phyloP scores from a whole-genome alignment of 352 stramenopile genomes.

The Phytophthora cactorum region DNA sequence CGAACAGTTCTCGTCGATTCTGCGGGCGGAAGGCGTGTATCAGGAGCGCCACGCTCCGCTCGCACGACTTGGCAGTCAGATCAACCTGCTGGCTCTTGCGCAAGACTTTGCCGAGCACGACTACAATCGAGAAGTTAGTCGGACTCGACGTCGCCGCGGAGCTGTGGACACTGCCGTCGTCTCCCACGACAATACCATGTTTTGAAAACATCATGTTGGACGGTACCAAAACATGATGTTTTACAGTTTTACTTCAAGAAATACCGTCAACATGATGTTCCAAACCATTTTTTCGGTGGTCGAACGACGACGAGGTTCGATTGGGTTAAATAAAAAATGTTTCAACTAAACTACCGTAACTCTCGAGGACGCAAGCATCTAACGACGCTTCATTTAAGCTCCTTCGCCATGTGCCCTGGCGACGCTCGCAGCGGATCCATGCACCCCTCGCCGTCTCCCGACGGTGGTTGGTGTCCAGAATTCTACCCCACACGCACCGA shows the following conservation, averaged over 20 bases:
- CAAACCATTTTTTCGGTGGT: conserved; percentile 4
- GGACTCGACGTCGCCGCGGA: conserved; percentile 18
- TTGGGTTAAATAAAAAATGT: neutral
- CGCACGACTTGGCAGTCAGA: conserved; percentile 60
- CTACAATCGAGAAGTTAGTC: conserved; percentile 31
- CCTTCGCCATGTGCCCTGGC: conserved; percentile 27
- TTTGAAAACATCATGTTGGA: no score
- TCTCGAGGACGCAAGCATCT: neutral
- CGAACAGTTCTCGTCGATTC: conserved; percentile 63
- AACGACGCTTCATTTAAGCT: conserved; percentile 24
- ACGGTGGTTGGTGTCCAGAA: conserved; percentile 77
- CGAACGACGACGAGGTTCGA: neutral
- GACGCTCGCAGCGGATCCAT: conserved; percentile 9
- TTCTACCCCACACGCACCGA: conserved; percentile 86
- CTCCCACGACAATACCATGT: neutral
- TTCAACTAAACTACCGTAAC: conserved; percentile 1
- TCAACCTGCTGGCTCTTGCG: conserved; percentile 50
- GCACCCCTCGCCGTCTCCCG: conserved; percentile 19
- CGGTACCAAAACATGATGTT: no score
- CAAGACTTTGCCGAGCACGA: conserved; percentile 29
- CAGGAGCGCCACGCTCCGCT: conserved; percentile 57
- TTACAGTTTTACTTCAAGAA: no score
- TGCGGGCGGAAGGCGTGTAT: conserved; percentile 68
- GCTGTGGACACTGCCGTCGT: conserved; percentile 24
- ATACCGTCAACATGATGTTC: neutral